Base-by-base conservation (phyloP, 2,329 filamentous ascomycete species). In the Colletotrichum melonis region DNA sequence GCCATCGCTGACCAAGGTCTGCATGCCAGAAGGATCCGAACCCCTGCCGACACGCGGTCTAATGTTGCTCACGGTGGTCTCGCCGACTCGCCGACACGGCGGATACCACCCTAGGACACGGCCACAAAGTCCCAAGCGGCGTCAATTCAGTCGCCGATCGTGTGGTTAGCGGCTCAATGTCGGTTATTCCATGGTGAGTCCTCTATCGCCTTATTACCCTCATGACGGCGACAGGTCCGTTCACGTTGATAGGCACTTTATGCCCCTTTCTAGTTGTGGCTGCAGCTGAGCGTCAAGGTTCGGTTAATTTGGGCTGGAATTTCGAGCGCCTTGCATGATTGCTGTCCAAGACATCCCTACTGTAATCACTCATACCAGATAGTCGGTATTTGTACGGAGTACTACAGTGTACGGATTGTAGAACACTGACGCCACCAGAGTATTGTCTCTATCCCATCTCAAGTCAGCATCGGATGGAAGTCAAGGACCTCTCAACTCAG, bases 21-120 rank as follows among this genome's bases (percentile, higher is more conserved):
- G 28, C 63, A 67, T 26, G 5, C 4, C n/a, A 14, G 49, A 14
- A 46, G 52, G 52, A 71, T 67, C 16, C 32, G 24, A 58, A 24
- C 56, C 63, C 63, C 63, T 67, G 49, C 16, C n/a, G 24, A 3
- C 32, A 30, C 42, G 11, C 62, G 68, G 63, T 16, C 68, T 22
- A 60, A 60, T 46, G 54, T 55, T 32, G 26, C 30, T n/a, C 52
- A 35, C 42, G 30, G 28, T 35, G 56, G 56, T 22, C 22, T 56
- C 63, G 57, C 63, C 56, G 63, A 62, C 63, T 60, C 56, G 56
- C 68, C 63, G 68, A 71, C 63, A 16, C 57, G 62, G 14, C 46
- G 22, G 46, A 63, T 63, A 42, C 24, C 8, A 9, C 42, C 14
- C 42, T 32, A 46, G 42, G 19, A 63, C 42, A 49, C 42, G 19